Conservation (phyloP, 495 filamentous ascomycete species). For the Aspergillus olivimuriae region DNA sequence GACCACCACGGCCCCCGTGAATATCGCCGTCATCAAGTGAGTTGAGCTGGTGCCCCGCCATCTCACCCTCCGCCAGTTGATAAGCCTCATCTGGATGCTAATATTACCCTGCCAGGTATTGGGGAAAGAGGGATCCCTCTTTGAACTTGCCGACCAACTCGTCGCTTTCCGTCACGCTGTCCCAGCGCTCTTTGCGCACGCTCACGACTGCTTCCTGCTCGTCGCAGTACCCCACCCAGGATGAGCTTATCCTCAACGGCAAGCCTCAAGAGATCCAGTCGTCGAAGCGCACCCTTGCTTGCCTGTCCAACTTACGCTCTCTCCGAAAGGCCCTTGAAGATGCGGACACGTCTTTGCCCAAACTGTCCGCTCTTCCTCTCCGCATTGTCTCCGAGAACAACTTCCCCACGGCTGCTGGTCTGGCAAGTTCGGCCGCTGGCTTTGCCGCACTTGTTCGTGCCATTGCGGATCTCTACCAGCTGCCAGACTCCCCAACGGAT, state of each 20-base stretch:
- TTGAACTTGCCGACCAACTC: slow-evolving; percentile 97
- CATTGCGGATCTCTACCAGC: slow-evolving; percentile 84
- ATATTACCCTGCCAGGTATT: slow-evolving; percentile 60
- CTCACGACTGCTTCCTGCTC: slow-evolving; percentile 95
- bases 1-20: slow-evolving; percentile 93
- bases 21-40: slow-evolving; percentile 98
- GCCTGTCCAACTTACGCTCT: slow-evolving; percentile 75
- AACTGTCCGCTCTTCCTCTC: slow-evolving; percentile 66
- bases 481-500: slow-evolving; percentile 69
- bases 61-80: slow-evolving; percentile 6
- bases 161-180: slow-evolving; percentile 91
- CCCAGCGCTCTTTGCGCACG: slow-evolving; percentile 86
- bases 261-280: slow-evolving; percentile 69
- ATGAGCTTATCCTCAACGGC: slow-evolving; percentile 81
- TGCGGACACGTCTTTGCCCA: slow-evolving; percentile 63
- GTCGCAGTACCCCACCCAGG: slow-evolving; percentile 56
- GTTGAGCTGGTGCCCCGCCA: slow-evolving; percentile 20
- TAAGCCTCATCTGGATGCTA: slow-evolving; percentile 9
- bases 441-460: slow-evolving; percentile 92
- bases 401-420: slow-evolving; percentile 96
- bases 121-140: slow-evolving; percentile 90
- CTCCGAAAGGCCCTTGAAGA: slow-evolving; percentile 70
- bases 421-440: slow-evolving; percentile 86
- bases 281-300: slow-evolving; percentile 82
- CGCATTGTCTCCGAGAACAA: slow-evolving; percentile 91